Conservation (phyloP, 2,329 filamentous ascomycete genomes). For the Ascochyta rabiei region DNA sequence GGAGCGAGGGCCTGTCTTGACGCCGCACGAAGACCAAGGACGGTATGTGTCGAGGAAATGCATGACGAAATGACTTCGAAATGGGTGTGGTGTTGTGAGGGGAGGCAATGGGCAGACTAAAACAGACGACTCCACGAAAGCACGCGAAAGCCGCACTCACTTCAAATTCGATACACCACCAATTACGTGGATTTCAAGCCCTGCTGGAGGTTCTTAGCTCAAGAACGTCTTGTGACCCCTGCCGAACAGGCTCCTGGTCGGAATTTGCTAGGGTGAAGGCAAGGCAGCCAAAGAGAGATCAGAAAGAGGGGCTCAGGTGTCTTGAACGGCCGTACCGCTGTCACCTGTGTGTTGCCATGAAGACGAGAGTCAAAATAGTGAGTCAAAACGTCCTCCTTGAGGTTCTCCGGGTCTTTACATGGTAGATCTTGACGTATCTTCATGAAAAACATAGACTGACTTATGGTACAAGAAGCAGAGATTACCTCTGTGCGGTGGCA, state of each 20-base stretch:
- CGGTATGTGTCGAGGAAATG: too few species aligned
- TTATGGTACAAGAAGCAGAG: neutral
- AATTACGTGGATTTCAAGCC: neutral
- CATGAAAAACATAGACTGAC: neutral
- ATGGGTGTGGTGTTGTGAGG: too few species aligned
- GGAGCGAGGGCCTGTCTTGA: neutral
- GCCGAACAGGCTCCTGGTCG: neutral
- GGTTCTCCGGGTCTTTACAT: neutral
- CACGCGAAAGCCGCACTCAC: neutral
- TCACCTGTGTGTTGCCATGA: too few species aligned
- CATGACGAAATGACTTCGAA: too few species aligned
- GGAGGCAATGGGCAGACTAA: too few species aligned
- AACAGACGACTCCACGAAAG: neutral
- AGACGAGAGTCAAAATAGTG: neutral
- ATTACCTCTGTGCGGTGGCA: neutral
- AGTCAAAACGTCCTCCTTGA: neutral
- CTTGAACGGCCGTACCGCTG: neutral
- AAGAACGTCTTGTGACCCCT: neutral
- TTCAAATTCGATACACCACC: too few species aligned
- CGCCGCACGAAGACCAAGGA: neutral
- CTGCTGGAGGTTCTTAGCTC: neutral
- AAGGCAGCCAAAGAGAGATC: neutral
- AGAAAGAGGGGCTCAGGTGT: neutral
- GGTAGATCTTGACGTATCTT: neutral
- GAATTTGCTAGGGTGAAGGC: neutral